A percentile compares a stretch with the other conserved stretches of the same genome.
Evolutionary conservation across 2,329 filamentous ascomycete species (phyloP).

Genomic region (Fusarium sp.): DNA sequence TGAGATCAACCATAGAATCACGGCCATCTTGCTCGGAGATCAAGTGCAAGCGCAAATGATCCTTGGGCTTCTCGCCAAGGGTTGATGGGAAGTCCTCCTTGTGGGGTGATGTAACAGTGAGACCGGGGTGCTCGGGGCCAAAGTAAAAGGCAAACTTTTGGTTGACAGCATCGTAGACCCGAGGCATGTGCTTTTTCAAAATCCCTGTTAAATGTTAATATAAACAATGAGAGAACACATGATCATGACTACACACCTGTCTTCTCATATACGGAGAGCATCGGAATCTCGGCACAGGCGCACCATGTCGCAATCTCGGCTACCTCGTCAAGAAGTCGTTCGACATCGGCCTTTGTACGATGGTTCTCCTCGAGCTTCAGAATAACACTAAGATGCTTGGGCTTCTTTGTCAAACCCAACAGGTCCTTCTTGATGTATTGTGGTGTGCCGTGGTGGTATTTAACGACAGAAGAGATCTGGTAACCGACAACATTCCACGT

Average conservation of each 20-base stretch:
- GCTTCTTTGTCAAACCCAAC: constrained; percentile 78
- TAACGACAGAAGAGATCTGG: constrained; percentile 84
- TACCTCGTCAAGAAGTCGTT: constrained; percentile 89
- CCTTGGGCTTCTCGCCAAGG: constrained; percentile 51
- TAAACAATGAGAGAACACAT: neutral
- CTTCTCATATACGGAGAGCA: constrained; percentile 92
- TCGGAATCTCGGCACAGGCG: constrained; percentile 87
- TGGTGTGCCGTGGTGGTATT: constrained; percentile 96
- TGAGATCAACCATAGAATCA: constrained; percentile 95
- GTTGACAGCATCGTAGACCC: constrained; percentile 83
- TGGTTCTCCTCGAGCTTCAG: constrained; percentile 80
- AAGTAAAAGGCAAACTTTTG: constrained; percentile 91
- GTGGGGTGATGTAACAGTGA: constrained; percentile 70
- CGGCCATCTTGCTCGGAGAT: constrained; percentile 91
- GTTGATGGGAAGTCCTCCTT: constrained; percentile 55
- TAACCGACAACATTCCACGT: constrained; percentile 84
- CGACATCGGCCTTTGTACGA: constrained; percentile 80
- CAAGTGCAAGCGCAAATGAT: constrained; percentile 76
- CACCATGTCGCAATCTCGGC: constrained; percentile 96
- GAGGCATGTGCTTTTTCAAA: constrained; percentile 90
- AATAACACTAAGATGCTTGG: constrained; percentile 90
- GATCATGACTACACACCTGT: constrained; percentile 71
- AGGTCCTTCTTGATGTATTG: constrained; percentile 93
- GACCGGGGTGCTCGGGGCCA: constrained; percentile 78
- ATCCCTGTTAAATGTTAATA: constrained; percentile 70